Evolutionary conservation across 75 land plant genomes (phyloP), one percentile per base, ranked within the genome.

Genomic region (Pinus albicaulis): DNA sequence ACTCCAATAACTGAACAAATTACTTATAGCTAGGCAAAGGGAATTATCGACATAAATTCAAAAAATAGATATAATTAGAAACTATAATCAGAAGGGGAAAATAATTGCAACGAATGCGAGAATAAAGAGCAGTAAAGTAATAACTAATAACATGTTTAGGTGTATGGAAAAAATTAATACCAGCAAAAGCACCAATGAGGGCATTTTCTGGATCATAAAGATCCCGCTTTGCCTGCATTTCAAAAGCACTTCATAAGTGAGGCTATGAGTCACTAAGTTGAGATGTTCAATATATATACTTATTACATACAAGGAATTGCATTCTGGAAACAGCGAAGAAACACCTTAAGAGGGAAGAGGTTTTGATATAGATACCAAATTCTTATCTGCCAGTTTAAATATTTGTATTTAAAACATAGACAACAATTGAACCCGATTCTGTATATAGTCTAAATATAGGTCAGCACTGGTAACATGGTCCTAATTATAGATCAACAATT

Each of bases 131-230:
- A n/a, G 26, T 17, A 71, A 60, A 76, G 72, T 16, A 16, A n/a
- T 20, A 34, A 64, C n/a, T 7, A 56, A 63, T 22, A 55, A 78
- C 41, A 57, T 52, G 34, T 59, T 15, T 41, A 68, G 48, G 13
- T 68, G 36, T 41, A 3, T 20, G 52, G 14, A 10, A 36, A 68
- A 68, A 68, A 22, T n/a, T 38, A 38, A n/a, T 92, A 96, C 99
- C 99, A 73, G 99, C 87, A 77, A 90, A 86, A 59, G 99, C 98
- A 74, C 99, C 99, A 72, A 96, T 86, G 4, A 94, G 58, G 70
- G 99, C 99, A 76, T 87, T 94, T 80, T 96, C 98, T 52, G 91
- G 82, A 77, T 94, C 99, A 77, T 89, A 87, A 19, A 96, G 76
- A 66, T 96, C 99, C 74, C 99, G 80, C 38, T 72, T 79, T 60